Percentiles rank a stretch among this genome's conserved stretches.
These are phyloP conservation scores for Thelonectria olida DNA, from an alignment of 2,329 filamentous ascomycete species.

Conservation along the genomic window DNA sequence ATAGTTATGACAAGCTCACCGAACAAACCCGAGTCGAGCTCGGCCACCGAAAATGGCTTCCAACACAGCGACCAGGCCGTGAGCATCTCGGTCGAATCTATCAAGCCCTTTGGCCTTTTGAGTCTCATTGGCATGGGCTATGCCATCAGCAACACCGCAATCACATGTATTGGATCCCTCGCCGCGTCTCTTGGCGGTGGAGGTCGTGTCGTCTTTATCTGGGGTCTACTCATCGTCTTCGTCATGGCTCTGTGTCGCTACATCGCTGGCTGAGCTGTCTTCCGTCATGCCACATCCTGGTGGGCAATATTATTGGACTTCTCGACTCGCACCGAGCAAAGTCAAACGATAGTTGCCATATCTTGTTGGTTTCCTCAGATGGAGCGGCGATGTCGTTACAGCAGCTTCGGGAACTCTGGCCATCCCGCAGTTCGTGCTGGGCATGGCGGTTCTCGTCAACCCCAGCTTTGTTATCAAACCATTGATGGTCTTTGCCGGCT, in stretches of 20 bases:
- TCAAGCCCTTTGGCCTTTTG: background rate
- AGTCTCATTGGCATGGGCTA: background rate
- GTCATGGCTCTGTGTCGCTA: background rate
- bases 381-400: background rate
- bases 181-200: background rate
- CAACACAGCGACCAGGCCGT: no score
- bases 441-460: background rate
- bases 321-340: background rate
- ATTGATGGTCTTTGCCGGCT: slow-evolving; percentile 9
- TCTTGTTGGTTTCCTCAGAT: background rate
- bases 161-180: background rate
- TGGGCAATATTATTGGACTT: slow-evolving; percentile 7
- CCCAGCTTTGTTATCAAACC: background rate
- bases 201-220: slow-evolving; percentile 2
- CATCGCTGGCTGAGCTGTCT: background rate
- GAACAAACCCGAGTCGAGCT: no score
- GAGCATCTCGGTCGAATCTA: no score
- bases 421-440: background rate
- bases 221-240: background rate
- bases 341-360: background rate
- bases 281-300: slow-evolving; percentile 10
- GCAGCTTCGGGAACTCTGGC: background rate
- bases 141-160: background rate
- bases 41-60: no score
- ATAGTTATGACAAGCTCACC: no score